Evolutionary conservation across 164 flowering plant species (phyloP).

Genomic region (Vitis amurensis): DNA sequence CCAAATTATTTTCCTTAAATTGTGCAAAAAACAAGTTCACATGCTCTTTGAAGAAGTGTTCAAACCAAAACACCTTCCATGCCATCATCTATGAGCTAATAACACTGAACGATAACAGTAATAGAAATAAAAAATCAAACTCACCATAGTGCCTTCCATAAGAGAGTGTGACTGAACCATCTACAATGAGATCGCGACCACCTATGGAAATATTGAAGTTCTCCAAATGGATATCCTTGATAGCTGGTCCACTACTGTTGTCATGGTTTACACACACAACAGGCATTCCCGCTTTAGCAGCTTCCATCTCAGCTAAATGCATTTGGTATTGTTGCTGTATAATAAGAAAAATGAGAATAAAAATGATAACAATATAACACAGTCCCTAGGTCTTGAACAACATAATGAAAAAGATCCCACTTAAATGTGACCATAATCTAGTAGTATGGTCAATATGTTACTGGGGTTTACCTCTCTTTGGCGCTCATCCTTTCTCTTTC

Average conservation of each 20-base stretch:
- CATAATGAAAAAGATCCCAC: not conserved
- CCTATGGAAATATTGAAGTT: constrained; percentile 93
- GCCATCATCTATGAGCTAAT: too few species aligned
- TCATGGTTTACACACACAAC: constrained; percentile 80
- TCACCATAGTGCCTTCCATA: constrained; percentile 96
- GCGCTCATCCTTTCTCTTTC: constrained; percentile 93
- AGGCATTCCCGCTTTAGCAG: constrained; percentile 96
- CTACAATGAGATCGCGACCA: constrained; percentile 94
- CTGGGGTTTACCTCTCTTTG: constrained; percentile 75
- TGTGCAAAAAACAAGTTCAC: not conserved
- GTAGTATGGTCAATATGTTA: not conserved
- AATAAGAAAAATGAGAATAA: not conserved
- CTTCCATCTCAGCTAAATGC: constrained; percentile 98
- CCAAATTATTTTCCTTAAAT: not conserved
- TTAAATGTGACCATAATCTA: not conserved
- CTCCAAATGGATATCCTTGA: constrained; percentile 92
- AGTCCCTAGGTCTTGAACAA: not conserved
- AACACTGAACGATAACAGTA: too few species aligned
- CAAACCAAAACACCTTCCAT: not conserved
- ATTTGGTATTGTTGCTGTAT: constrained; percentile 76
- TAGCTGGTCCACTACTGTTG: constrained; percentile 46
- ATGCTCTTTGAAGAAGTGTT: not conserved
- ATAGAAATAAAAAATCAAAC: constrained; percentile 16
- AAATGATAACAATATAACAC: not conserved
- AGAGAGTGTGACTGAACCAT: constrained; percentile 80